Percentiles rank a stretch among this genome's conserved stretches.
Evolutionary conservation across 164 flowering plant genomes (phyloP).

Genomic region (Berberis thunbergii): DNA sequence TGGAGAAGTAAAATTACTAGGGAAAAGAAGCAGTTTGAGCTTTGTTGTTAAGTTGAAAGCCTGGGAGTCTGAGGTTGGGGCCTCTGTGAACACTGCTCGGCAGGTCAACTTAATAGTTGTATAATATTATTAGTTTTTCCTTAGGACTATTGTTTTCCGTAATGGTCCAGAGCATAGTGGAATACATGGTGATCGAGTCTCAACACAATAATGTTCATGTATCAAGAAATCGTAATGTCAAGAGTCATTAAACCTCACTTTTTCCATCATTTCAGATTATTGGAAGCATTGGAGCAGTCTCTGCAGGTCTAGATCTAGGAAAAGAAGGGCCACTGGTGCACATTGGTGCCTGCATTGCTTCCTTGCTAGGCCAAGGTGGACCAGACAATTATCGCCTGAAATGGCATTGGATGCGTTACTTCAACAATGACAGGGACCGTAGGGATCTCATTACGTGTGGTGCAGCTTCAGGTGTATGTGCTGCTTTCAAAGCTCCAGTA

Average conservation of each 20-base stretch:
- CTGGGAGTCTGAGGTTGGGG: too few relatives aligned
- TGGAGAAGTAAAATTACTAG: too few relatives aligned
- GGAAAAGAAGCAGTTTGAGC: too few relatives aligned
- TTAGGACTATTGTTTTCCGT: too few relatives aligned
- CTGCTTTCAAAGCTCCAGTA: slow-evolving; percentile 80
- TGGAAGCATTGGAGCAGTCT: slow-evolving; percentile 85
- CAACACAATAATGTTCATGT: too few relatives aligned
- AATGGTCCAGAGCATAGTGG: too few relatives aligned
- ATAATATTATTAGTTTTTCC: too few relatives aligned
- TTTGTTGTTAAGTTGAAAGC: too few relatives aligned
- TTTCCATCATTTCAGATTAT: slow-evolving; percentile 42
- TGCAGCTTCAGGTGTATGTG: slow-evolving; percentile 75
- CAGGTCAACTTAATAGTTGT: too few relatives aligned
- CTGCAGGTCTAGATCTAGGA: slow-evolving; percentile 81
- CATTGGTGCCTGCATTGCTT: slow-evolving; percentile 82
- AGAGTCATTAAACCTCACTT: neutral
- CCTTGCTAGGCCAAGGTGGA: slow-evolving; percentile 80
- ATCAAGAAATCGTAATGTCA: too few relatives aligned
- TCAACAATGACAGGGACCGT: slow-evolving; percentile 84
- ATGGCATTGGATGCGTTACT: slow-evolving; percentile 83
- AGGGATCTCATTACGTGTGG: slow-evolving; percentile 87
- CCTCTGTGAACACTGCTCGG: too few relatives aligned
- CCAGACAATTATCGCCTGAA: slow-evolving; percentile 55
- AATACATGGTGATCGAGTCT: too few relatives aligned
- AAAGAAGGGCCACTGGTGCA: slow-evolving; percentile 97